phyloP scores from a whole-genome alignment of 257 asterid species.

The Capsicum pubescens region DNA sequence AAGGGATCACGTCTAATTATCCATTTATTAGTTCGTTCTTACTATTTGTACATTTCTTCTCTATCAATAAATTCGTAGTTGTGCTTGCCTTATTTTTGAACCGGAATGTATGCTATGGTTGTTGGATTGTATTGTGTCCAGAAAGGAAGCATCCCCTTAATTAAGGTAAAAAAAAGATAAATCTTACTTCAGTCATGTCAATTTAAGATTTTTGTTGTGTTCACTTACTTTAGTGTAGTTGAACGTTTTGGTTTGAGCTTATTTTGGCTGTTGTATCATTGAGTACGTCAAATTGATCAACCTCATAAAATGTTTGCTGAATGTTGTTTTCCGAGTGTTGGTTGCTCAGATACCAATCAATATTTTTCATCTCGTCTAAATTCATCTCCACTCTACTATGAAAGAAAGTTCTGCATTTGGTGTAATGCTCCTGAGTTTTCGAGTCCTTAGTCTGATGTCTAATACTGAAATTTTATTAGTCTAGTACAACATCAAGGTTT shows the following conservation, averaged over 20 bases:
- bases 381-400: not conserved
- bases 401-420: not conserved
- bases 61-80: not conserved
- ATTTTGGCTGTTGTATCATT: not conserved
- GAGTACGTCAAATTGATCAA: not conserved
- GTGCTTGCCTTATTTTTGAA: not conserved
- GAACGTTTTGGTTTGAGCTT: constrained; percentile 24
- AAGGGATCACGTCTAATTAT: not conserved
- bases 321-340: not conserved
- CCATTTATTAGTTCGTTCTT: not conserved
- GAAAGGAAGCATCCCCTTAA: constrained; percentile 49
- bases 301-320: not conserved
- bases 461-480: not conserved
- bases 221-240: not conserved
- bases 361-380: not conserved
- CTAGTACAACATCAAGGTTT: not conserved
- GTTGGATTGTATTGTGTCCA: constrained; percentile 66
- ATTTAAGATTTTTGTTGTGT: not conserved
- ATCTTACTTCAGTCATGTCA: not conserved
- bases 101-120: constrained; percentile 91
- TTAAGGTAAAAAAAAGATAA: constrained; percentile 57
- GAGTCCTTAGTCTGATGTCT: not conserved
- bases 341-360: not conserved
- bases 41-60: not conserved
- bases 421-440: not conserved